Evolutionary conservation across 805 yeast species (phyloP).

Genomic region (Ogataea polymorpha): DNA sequence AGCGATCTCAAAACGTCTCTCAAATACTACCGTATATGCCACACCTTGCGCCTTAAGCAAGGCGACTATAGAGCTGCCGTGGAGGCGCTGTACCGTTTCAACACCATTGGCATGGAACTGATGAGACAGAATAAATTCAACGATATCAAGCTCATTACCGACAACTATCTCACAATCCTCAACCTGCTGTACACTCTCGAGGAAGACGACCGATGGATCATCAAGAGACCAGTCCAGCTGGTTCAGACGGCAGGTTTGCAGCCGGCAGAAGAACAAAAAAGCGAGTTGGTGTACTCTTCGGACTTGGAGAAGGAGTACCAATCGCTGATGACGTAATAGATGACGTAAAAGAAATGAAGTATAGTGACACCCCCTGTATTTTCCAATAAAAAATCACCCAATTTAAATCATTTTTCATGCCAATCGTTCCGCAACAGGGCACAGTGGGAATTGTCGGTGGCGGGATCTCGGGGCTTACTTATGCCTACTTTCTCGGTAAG

Average conservation of each 20-base stretch:
- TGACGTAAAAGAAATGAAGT: background rate
- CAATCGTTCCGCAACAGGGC: conserved; percentile 3
- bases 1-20: conserved; percentile 33
- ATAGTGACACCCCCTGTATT: conserved; percentile 2
- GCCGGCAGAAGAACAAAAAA: background rate
- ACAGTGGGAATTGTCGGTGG: conserved; percentile 76
- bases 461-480: conserved; percentile 84
- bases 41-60: conserved; percentile 46
- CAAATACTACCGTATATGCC: conserved; percentile 47
- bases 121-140: conserved; percentile 9
- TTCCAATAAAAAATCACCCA: conserved; percentile 7
- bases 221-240: conserved; percentile 21
- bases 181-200: conserved; percentile 37
- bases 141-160: conserved; percentile 25
- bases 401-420: conserved; percentile 2
- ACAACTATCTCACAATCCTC: conserved; percentile 38
- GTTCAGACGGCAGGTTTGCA: conserved; percentile 4
- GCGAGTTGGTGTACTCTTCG: conserved; percentile 12
- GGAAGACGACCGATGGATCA: conserved; percentile 41
- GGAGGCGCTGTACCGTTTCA: conserved; percentile 42
- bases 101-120: conserved; percentile 23
- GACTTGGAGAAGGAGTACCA: conserved; percentile 26
- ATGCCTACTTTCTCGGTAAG: conserved; percentile 61
- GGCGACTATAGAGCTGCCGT: conserved; percentile 50
- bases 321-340: conserved; percentile 9